These are phyloP conservation scores for Halophytophthora polymorphica DNA, from an alignment of 352 stramenopile species.

Conservation along the genomic window DNA sequence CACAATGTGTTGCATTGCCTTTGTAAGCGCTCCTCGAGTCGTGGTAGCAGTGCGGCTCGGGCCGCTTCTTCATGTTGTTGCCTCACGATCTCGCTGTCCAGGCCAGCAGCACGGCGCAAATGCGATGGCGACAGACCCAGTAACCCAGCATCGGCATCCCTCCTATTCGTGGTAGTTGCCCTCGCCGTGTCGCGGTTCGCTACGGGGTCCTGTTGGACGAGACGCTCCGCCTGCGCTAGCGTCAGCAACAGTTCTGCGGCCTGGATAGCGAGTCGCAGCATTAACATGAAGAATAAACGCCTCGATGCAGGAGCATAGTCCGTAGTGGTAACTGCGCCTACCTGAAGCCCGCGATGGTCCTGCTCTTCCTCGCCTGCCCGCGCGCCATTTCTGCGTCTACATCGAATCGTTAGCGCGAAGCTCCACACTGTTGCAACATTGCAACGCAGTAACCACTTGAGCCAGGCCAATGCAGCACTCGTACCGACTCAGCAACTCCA, in stretches of 20 bases:
- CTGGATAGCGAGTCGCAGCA: not conserved
- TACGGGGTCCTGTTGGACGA: slow-evolving; percentile 15
- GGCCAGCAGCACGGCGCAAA: slow-evolving; percentile 16
- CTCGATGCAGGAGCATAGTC: too few species aligned
- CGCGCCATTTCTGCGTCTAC: too few species aligned
- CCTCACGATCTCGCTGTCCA: slow-evolving; percentile 13
- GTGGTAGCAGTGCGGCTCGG: slow-evolving; percentile 27
- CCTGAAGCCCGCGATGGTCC: too few species aligned
- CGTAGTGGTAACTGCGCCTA: too few species aligned
- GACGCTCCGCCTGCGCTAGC: slow-evolving; percentile 24
- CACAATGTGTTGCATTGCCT: slow-evolving; percentile 29
- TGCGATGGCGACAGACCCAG: slow-evolving; percentile 22
- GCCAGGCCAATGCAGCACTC: too few species aligned
- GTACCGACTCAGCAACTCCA: slow-evolving; percentile 24
- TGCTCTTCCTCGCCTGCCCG: too few species aligned
- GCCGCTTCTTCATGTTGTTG: slow-evolving; percentile 18
- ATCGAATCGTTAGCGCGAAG: too few species aligned
- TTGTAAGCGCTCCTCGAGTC: slow-evolving; percentile 28
- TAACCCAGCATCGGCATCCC: slow-evolving; percentile 1
- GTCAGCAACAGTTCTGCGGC: slow-evolving; percentile 31
- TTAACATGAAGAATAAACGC: too few species aligned
- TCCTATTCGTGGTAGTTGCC: too few species aligned
- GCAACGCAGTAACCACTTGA: too few species aligned
- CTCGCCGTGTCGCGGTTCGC: too few species aligned
- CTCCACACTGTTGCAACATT: too few species aligned